Base-by-base conservation (phyloP, 2,329 filamentous ascomycete species). In the Cladosporium sp. region DNA sequence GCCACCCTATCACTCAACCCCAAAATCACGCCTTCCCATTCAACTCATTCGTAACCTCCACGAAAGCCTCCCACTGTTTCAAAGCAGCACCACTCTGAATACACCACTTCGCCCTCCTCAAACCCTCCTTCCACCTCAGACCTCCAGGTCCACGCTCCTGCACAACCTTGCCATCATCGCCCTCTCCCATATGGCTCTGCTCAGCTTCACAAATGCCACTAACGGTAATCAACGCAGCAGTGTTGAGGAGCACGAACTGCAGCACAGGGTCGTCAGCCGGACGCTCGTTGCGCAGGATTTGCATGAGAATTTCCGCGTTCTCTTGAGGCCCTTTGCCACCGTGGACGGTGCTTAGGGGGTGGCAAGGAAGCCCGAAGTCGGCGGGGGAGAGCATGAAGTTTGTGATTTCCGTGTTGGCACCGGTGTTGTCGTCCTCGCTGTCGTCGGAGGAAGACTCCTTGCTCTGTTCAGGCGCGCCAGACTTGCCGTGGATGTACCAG, bases 191-290 rank as follows among this genome's bases (percentile, higher is more conserved):
- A 63, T 81, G 72, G 64, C 87, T 94, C 25, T 76, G 78, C 51
- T 95, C 86, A 0, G 85, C 82, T 57, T 97, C 92, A 64, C 90
- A 95, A 29, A 95, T 76, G 3, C 93, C 93, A 2, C 88, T 85
- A 3, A 86, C 79, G 0, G 95, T 92, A 47, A 98, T 79, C 45
- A 98, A 72, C 1, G 90, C 88, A 0, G 92, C 91, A 1, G 92
- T 87, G 64, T 98, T 98, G 70, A 97, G 86, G 45, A 97, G 77
- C 16, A 98, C 89, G 64, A 98, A 98, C 64, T 95, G 85, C 54
- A 96, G 70, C 46, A 98, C 88, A 0, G 93, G 89, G 59, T 95
- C 82, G 59, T 95, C 82, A 9, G 78, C 78, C 1, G 82, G 73
- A 40, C 94, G 68, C 67, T 94, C 79, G 55, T 86, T 85, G 45